Conservation (phyloP, 2,329 filamentous ascomycete species). For the Phaeosphaeria sp. region DNA sequence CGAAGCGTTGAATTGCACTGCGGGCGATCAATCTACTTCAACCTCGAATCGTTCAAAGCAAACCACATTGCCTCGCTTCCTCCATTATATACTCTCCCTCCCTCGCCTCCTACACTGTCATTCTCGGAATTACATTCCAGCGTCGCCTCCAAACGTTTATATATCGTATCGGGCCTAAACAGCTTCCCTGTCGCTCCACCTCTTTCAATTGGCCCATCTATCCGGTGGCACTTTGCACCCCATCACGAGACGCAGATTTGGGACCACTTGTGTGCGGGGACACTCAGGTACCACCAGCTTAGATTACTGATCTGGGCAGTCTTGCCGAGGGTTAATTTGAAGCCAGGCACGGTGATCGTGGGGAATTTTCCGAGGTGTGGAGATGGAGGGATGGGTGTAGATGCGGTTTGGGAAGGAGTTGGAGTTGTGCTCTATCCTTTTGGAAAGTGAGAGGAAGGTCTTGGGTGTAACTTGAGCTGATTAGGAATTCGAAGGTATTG, state of each 20-base stretch:
- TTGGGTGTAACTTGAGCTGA: too few relatives aligned
- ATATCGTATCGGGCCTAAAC: neutral
- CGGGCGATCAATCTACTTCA: neutral
- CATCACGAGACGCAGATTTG: neutral
- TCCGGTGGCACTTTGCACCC: neutral
- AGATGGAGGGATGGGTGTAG: neutral
- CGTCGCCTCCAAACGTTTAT: neutral
- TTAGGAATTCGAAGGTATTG: too few relatives aligned
- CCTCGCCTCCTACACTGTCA: neutral
- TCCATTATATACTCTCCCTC: neutral
- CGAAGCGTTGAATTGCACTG: neutral
- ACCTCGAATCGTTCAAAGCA: too few relatives aligned
- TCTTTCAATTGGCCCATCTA: neutral
- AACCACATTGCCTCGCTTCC: too few relatives aligned
- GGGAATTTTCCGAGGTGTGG: neutral
- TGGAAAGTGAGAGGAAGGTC: too few relatives aligned
- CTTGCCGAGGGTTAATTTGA: neutral
- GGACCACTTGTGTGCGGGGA: neutral
- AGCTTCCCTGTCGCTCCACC: neutral
- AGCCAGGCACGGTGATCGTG: neutral
- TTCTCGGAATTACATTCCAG: neutral
- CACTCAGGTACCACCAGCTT: neutral
- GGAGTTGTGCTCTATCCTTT: too few relatives aligned
- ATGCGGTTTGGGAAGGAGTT: too few relatives aligned
- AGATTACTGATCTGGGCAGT: neutral